Evolutionary conservation across 2,329 filamentous ascomycete genomes (phyloP).

Genomic region (Fusarium acutatum): DNA sequence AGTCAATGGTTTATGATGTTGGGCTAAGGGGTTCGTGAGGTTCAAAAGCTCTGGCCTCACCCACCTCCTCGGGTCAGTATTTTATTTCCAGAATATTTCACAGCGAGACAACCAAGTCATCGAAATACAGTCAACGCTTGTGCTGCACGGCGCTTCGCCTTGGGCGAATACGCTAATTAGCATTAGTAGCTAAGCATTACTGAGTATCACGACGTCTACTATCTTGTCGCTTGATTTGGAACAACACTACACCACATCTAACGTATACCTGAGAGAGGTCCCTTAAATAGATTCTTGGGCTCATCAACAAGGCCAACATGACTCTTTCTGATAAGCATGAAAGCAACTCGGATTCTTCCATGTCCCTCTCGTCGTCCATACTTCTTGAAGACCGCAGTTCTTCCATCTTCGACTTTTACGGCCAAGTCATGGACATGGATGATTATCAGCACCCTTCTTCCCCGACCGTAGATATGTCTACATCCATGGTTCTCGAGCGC

Average conservation of each 20-base stretch:
- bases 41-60: slow-evolving; percentile 19
- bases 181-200: neutral
- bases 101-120: neutral
- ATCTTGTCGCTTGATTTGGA: neutral
- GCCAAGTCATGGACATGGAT: neutral
- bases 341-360: neutral
- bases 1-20: neutral
- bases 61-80: neutral
- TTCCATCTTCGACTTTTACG: neutral
- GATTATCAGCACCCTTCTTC: slow-evolving; percentile 2
- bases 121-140: neutral
- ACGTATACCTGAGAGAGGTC: neutral
- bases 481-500: slow-evolving; percentile 14
- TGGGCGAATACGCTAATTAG: neutral
- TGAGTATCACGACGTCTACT: neutral
- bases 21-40: neutral
- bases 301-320: neutral
- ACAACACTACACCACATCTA: slow-evolving; percentile 5
- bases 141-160: neutral
- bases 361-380: slow-evolving; percentile 17
- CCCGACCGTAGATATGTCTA: slow-evolving; percentile 9
- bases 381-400: slow-evolving; percentile 7
- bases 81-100: neutral
- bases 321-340: slow-evolving; percentile 1
- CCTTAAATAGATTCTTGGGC: neutral